Base-by-base conservation (phyloP, 805 yeast species). In the Kurtzmaniella cleridarum region DNA sequence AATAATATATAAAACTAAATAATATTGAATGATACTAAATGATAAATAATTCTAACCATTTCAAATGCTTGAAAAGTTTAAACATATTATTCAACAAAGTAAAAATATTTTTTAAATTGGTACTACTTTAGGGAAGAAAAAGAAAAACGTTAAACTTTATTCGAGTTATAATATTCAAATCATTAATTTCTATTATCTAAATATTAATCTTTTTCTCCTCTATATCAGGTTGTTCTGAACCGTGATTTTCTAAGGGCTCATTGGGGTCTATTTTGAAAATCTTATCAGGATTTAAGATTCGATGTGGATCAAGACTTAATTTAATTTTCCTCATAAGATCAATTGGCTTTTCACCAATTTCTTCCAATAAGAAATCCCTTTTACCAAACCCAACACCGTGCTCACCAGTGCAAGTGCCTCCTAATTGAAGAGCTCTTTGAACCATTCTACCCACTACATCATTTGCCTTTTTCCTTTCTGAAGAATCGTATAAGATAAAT, bases 341-440 rank as follows among this genome's bases (percentile, higher is more conserved):
- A 23, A 85, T 71, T 0, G 90, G 76, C 0, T 70, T 78, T 3
- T 66, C 64, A 2, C 91, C 93, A 14, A 85, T 59, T 55, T 85
- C 95, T 41, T 67, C 66, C 24, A 71, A 60, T 31, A 85, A 59
- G 42, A 68, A 76, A 23, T 75, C 73, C 48, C 89, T 64, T 53
- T 85, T 85, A 30, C 91, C 90, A 27, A 79, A 68, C 10, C 95
- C 95, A 27, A 85, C 75, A 13, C 95, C 95, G 55, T 85, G 95
- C 52, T 85, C 95, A 31, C 95, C 95, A 9, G 91, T 83, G 49
- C 89, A 81, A 1, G 95, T 85, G 1, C 95, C 93, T 35, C 84
- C 90, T 24, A 30, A 44, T 7, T 35, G 42, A 14, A 57, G 46
- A 8, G 62, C 60, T 29, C 62, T 36, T 41, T 55, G 45, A 1